Evolutionary conservation across 768 basidiomycete genomes (phyloP), one percentile per base, ranked within the genome.

Genomic region (Suillus bovinus): DNA sequence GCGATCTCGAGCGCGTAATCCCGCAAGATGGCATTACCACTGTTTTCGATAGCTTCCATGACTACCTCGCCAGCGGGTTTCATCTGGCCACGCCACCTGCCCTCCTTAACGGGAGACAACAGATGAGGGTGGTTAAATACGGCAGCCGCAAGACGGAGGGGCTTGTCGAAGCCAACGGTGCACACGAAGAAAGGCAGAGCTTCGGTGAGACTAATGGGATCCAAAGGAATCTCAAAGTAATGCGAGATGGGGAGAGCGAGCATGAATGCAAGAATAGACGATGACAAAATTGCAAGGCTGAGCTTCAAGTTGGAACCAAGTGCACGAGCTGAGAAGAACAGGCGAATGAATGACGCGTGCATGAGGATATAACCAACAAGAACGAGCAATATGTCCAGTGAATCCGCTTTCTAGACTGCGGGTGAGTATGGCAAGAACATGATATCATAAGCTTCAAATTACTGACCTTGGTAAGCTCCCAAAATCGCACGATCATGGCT

Each of bases 161-260:
- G 96, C 74, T 99, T 99, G 77, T 99, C 97, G 74, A 99, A 99
- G 8, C 96, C 96, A 63, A 99, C 88, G 2, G 95, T 97, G 75
- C 96, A 96, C 39, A 99, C 96, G 54, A 99, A 81, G 87, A 99
- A 99, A 0, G 97, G 97, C 0, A 99, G 84, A 0, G 97, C 96
- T 74, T 99, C 97, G 11, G 93, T 94, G 57, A 99, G 82, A 11
- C 89, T 89, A 59, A 99, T 89, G 1, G 94, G 94, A 73, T 99
- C 96, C 67, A 99, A 88, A 22, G 88, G 90, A 62, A 99, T 93
- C 67, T 83, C 82, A 62, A 98, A 81, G 9, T 87, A 87, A 58
- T 89, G 83, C 22, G 89, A 86, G 44, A 87, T 72, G 16, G 96
- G 90, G 7, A 99, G 83, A 14, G 93, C 84, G 59, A 94, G 80